Conservation (phyloP, 345 rosid genomes). For the Eucalyptus erythrocorys region DNA sequence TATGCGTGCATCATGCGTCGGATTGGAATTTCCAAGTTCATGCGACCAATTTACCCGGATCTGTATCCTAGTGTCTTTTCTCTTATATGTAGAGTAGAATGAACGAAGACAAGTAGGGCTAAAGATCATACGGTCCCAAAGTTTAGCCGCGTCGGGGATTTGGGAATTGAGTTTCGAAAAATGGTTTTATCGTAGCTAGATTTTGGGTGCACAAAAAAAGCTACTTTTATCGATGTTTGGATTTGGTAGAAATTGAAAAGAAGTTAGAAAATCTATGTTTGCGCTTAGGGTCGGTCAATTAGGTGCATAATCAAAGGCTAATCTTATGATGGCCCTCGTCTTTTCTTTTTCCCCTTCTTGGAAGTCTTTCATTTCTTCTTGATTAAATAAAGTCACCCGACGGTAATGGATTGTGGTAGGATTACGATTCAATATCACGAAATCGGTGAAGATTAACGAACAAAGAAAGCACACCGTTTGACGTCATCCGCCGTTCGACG, state of each 20-base stretch:
- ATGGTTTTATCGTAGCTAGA: background rate
- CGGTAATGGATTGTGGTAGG: background rate
- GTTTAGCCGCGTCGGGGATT: background rate
- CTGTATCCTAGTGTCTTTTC: background rate
- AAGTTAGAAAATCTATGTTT: background rate
- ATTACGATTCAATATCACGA: background rate
- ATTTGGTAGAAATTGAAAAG: background rate
- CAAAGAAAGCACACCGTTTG: background rate
- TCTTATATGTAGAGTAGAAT: background rate
- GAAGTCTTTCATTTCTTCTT: background rate
- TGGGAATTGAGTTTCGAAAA: background rate
- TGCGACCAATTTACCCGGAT: background rate
- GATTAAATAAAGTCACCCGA: background rate
- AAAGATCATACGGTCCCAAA: background rate
- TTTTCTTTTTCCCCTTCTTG: background rate
- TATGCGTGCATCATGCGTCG: background rate
- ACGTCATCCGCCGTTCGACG: background rate
- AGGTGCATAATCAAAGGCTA: background rate
- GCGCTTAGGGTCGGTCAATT: background rate
- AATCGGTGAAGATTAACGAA: background rate
- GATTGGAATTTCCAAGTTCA: background rate
- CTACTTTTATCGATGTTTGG: background rate
- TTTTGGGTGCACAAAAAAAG: background rate
- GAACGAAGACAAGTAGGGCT: background rate
- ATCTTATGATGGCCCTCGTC: background rate